A percentile compares a stretch with the other conserved stretches of the same genome.
These are phyloP conservation scores for Dactylellina drechsleri DNA, from an alignment of 2,329 filamentous ascomycete genomes.

Conservation along the genomic window DNA sequence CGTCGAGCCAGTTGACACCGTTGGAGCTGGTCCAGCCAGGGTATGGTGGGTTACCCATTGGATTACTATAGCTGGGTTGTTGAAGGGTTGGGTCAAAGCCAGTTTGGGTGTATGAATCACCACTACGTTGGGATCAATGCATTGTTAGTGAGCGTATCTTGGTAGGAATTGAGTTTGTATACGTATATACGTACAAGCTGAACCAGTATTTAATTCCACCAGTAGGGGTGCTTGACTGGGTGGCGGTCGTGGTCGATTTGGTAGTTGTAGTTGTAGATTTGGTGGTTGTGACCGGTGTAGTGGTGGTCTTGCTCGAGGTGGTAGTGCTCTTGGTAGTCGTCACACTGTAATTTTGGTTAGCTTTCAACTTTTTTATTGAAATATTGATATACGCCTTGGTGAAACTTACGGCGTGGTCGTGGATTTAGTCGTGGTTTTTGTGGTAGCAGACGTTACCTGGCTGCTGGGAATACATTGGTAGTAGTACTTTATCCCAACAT, in stretches of 20 bases:
- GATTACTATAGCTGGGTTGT: slow-evolving; percentile 67
- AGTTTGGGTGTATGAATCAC: slow-evolving; percentile 71
- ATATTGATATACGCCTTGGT: not conserved
- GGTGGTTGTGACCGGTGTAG: slow-evolving; percentile 27
- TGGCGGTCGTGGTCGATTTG: slow-evolving; percentile 27
- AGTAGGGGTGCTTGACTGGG: slow-evolving; percentile 14
- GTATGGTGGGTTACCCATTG: slow-evolving; percentile 71
- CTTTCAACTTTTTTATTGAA: too few species aligned
- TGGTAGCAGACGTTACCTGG: slow-evolving; percentile 23
- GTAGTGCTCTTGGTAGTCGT: slow-evolving; percentile 18
- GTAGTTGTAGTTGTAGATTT: slow-evolving; percentile 25
- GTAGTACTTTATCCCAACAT: slow-evolving; percentile 33
- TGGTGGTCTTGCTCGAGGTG: slow-evolving; percentile 9
- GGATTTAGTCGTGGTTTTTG: not conserved
- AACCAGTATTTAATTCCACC: slow-evolving; percentile 48
- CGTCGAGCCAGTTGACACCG: slow-evolving; percentile 68
- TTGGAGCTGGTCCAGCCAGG: slow-evolving; percentile 66
- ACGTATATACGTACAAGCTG: slow-evolving; percentile 44
- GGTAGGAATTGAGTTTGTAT: not conserved
- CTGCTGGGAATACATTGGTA: slow-evolving; percentile 47
- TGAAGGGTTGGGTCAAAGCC: slow-evolving; percentile 68
- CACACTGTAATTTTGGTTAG: not conserved
- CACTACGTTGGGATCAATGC: slow-evolving; percentile 60
- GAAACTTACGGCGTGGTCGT: slow-evolving; percentile 12
- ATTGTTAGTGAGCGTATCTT: too few species aligned